A percentile compares a stretch with the other conserved stretches of the same genome.
phyloP scores from a whole-genome alignment of 257 asterid genomes.

The Cruciata laevipes region DNA sequence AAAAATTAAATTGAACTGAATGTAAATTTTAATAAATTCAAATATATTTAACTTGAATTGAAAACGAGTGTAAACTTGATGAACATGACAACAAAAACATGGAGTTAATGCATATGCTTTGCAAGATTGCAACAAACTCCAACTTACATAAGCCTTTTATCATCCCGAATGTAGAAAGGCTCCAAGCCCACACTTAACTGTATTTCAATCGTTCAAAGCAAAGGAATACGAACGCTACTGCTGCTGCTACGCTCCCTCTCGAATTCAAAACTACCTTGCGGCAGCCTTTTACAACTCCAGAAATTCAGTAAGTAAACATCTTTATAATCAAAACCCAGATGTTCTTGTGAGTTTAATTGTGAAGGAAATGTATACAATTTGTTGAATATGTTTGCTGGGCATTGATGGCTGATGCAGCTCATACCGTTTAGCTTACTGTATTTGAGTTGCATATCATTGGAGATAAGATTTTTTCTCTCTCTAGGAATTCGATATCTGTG shows the following conservation, averaged over 20 bases:
- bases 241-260: neutral
- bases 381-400: neutral
- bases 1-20: too few species aligned
- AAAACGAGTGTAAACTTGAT: too few species aligned
- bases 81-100: too few species aligned
- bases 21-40: too few species aligned
- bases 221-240: neutral
- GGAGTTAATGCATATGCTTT: too few species aligned
- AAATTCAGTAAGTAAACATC: slow-evolving; percentile 1
- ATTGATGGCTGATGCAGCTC: slow-evolving; percentile 2
- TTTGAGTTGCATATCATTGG: neutral
- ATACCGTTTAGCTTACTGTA: neutral
- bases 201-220: neutral
- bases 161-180: neutral
- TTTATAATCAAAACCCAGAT: neutral
- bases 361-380: neutral
- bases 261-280: neutral
- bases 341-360: neutral
- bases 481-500: neutral
- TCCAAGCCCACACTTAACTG: neutral
- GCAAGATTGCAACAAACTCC: too few species aligned
- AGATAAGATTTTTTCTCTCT: neutral
- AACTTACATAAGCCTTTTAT: neutral
- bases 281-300: slow-evolving; percentile 1
- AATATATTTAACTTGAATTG: too few species aligned